These are phyloP conservation scores for Asterochloris sp. DNA, from an alignment of 139 green algal genomes.

Conservation along the genomic window DNA sequence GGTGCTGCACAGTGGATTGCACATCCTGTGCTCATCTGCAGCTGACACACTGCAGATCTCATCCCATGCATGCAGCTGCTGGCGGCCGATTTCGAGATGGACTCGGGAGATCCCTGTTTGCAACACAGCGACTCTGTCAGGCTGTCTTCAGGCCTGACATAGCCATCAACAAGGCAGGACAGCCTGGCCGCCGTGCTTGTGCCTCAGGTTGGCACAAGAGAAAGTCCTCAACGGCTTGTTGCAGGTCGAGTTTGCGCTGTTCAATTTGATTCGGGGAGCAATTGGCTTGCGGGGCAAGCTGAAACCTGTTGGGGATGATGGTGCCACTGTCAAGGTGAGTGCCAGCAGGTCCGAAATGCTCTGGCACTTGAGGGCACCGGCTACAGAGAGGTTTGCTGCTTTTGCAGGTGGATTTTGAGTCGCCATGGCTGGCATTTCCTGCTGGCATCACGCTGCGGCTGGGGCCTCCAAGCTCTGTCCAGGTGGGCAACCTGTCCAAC, in stretches of 20 bases:
- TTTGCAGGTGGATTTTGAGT: slow-evolving; percentile 50
- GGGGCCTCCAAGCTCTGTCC: slow-evolving; percentile 43
- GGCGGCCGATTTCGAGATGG: slow-evolving; percentile 62
- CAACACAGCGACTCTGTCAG: slow-evolving; percentile 64
- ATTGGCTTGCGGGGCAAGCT: slow-evolving; percentile 52
- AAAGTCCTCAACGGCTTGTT: not conserved
- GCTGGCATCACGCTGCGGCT: slow-evolving; percentile 10
- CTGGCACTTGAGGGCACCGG: not conserved
- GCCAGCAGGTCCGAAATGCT: not conserved
- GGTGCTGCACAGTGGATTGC: not conserved
- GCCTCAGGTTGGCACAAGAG: not conserved
- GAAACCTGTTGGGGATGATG: slow-evolving; percentile 26
- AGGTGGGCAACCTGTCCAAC: not conserved
- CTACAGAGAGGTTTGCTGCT: not conserved
- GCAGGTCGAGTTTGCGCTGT: slow-evolving; percentile 40
- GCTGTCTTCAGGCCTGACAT: slow-evolving; percentile 65
- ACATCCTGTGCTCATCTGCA: not conserved
- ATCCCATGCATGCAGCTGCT: slow-evolving; percentile 35
- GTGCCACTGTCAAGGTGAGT: slow-evolving; percentile 43
- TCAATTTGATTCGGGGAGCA: slow-evolving; percentile 45
- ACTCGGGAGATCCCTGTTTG: slow-evolving; percentile 62
- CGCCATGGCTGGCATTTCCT: slow-evolving; percentile 33
- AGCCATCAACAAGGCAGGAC: slow-evolving; percentile 65
- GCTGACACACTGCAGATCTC: not conserved
- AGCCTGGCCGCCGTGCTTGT: not conserved